A percentile compares a stretch with the other conserved stretches of the same genome.
phyloP scores from a whole-genome alignment of 1,284 basidiomycete species.

The Xerocomus nothofagi region DNA sequence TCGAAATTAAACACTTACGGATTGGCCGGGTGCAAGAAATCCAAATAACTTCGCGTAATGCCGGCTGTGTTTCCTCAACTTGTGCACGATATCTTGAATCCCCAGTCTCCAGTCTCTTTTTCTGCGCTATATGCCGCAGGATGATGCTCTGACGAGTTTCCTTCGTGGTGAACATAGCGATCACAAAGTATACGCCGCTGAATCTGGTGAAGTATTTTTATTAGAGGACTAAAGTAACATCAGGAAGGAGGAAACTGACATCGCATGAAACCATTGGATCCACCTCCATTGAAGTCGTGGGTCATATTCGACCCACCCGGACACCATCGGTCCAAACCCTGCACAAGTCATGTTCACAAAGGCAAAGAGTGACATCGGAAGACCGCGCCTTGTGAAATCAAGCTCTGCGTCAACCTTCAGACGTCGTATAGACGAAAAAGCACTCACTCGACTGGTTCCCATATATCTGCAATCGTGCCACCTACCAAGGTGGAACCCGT shows the following conservation, averaged over 20 bases:
- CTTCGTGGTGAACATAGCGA: conserved; percentile 50
- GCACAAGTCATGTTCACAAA: conserved; percentile 49
- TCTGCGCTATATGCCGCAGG: conserved; percentile 54
- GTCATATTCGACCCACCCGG: conserved; percentile 57
- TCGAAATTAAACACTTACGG: conserved; percentile 41
- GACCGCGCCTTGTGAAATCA: conserved; percentile 41
- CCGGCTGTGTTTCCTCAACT: conserved; percentile 63
- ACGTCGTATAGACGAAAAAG: conserved; percentile 16
- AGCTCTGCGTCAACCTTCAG: conserved; percentile 1
- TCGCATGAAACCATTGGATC: conserved; percentile 66
- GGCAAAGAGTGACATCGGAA: conserved; percentile 57
- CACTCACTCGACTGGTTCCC: conserved; percentile 25
- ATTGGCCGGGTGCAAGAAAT: conserved; percentile 71
- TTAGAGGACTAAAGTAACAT: not conserved
- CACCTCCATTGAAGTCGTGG: conserved; percentile 57
- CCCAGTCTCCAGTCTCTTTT: conserved; percentile 61
- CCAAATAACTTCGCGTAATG: conserved; percentile 54
- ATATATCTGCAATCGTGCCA: conserved; percentile 54
- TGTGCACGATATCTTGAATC: conserved; percentile 61
- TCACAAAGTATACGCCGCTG: conserved; percentile 45
- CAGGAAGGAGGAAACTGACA: conserved; percentile 37
- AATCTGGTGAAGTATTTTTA: conserved; percentile 35
- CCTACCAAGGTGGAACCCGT: conserved; percentile 63
- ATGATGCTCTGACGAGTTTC: conserved; percentile 66
- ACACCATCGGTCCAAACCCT: conserved; percentile 54